Base-by-base conservation (phyloP, 106 monocot species). In the Gastrodia elata region DNA sequence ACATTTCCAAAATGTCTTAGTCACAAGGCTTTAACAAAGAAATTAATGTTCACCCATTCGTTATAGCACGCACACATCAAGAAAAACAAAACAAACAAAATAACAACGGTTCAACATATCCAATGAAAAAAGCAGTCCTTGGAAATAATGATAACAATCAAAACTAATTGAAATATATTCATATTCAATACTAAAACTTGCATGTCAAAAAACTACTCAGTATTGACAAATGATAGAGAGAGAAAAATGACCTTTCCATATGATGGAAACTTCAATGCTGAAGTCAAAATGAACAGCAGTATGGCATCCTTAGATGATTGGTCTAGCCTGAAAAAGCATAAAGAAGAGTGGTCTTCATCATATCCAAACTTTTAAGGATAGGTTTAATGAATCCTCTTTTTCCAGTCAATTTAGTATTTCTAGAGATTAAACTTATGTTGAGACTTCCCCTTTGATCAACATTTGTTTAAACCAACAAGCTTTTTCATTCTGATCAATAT, bases 181-280 rank as follows among this genome's bases (percentile, higher is more conserved):
- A 61, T 61, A 61, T 32, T 61, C 61, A 61, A 14, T 4, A 32
- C 30, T 61, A 11, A 61, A 61, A 4, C 0, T 3, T 61, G 61
- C 4, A 61, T 61, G 61, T 61, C 30, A 59, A 59, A 8, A 30
- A 59, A 27, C 59, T 30, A 25, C 2, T 59, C 28, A 61, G 14
- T 1, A 32, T 61, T 27, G 13, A 40, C 42, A 44, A 38, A 20
- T 6, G 46, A 22, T 15, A 44, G 9, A 74, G 4, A 59, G 27
- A 70, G 20, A 52, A 28, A 59, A 58, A n/a, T 34, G 24, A 97
- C 96, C 92, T 93, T 92, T 33, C 86, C 92, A 82, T 79, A 88
- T 20, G 88, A 81, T 8, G 92, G 82, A 65, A 84, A 79, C 65
- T 77, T 84, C 16, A 92, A 77, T n/a, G 76, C 81, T 55, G 84